Conservation (phyloP, 805 yeast species). For the Jamesozyma gamospora region DNA sequence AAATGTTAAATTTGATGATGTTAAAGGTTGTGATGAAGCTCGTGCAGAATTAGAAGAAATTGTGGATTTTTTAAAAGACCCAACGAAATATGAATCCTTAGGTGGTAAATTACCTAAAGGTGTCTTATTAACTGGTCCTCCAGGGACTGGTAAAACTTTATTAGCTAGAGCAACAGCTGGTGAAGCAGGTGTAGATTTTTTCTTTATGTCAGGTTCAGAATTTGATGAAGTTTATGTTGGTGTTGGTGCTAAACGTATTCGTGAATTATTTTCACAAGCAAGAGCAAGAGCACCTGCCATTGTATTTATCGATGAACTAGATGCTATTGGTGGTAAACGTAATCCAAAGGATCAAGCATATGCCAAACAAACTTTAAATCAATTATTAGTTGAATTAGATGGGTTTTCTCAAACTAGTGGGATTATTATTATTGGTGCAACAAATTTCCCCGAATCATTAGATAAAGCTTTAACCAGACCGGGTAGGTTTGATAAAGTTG, state of each 20-base stretch:
- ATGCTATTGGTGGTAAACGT: slow-evolving; percentile 97
- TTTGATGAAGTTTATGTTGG: slow-evolving; percentile 98
- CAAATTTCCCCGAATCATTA: slow-evolving; percentile 93
- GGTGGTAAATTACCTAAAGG: slow-evolving; percentile 98
- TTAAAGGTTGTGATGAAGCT: slow-evolving; percentile 97
- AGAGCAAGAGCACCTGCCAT: slow-evolving; percentile 94
- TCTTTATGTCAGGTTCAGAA: slow-evolving; percentile 97
- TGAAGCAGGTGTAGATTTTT: slow-evolving; percentile 97
- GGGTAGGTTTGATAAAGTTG: slow-evolving; percentile 94
- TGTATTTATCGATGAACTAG: slow-evolving; percentile 93
- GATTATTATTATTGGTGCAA: slow-evolving; percentile 93
- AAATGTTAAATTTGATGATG: slow-evolving; percentile 83
- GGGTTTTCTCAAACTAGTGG: slow-evolving; percentile 91
- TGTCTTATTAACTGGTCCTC: slow-evolving; percentile 93
- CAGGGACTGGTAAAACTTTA: slow-evolving; percentile 97
- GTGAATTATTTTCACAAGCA: slow-evolving; percentile 89
- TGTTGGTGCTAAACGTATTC: slow-evolving; percentile 95
- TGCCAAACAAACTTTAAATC: slow-evolving; percentile 94
- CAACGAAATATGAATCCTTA: slow-evolving; percentile 87
- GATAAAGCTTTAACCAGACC: slow-evolving; percentile 98
- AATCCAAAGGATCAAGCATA: slow-evolving; percentile 97
- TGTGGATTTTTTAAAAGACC: slow-evolving; percentile 95
- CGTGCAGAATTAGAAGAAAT: slow-evolving; percentile 94
- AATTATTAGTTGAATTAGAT: slow-evolving; percentile 88
- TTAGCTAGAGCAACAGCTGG: slow-evolving; percentile 98